Evolutionary conservation across 2,329 filamentous ascomycete species (phyloP).

Genomic region (Cyphellophora attinorum): DNA sequence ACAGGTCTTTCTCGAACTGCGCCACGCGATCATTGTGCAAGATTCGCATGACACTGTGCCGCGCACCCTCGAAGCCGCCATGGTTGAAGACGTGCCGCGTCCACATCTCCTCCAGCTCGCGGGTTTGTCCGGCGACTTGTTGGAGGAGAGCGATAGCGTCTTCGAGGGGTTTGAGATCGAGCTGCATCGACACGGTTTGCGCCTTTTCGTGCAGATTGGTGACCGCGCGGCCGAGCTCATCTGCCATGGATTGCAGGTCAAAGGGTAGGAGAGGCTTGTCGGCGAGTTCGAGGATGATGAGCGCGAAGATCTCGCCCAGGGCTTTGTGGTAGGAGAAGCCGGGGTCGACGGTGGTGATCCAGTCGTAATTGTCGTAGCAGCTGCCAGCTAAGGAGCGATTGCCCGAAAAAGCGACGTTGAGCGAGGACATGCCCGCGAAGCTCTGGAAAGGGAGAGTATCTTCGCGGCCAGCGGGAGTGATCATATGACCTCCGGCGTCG

Average conservation of each 20-base stretch:
- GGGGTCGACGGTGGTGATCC: slow-evolving; percentile 74
- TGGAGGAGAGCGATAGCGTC: slow-evolving; percentile 55
- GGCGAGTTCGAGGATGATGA: slow-evolving; percentile 76
- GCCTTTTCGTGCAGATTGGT: slow-evolving; percentile 58
- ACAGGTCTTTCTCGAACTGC: slow-evolving; percentile 69
- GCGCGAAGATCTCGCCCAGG: slow-evolving; percentile 67
- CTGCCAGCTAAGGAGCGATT: slow-evolving; percentile 63
- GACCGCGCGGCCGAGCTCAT: slow-evolving; percentile 54
- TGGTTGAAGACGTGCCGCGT: slow-evolving; percentile 59
- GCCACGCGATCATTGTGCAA: slow-evolving; percentile 72
- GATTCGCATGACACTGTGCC: slow-evolving; percentile 57
- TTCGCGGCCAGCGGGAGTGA: slow-evolving; percentile 61
- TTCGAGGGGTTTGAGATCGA: slow-evolving; percentile 51
- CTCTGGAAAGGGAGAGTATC: slow-evolving; percentile 89
- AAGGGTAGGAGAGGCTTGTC: slow-evolving; percentile 76
- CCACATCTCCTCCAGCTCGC: slow-evolving; percentile 69
- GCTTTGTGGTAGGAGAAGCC: slow-evolving; percentile 71
- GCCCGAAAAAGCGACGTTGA: slow-evolving; percentile 74
- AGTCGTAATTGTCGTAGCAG: slow-evolving; percentile 82
- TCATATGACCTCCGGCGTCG: slow-evolving; percentile 49
- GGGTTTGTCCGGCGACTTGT: slow-evolving; percentile 54
- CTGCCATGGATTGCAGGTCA: slow-evolving; percentile 65
- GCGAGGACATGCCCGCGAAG: slow-evolving; percentile 76
- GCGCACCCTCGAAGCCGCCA: slow-evolving; percentile 66
- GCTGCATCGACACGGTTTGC: slow-evolving; percentile 30